Evolutionary conservation across 176 grass and related monocot species (phyloP).

Genomic region (Alopecurus myosuroides): DNA sequence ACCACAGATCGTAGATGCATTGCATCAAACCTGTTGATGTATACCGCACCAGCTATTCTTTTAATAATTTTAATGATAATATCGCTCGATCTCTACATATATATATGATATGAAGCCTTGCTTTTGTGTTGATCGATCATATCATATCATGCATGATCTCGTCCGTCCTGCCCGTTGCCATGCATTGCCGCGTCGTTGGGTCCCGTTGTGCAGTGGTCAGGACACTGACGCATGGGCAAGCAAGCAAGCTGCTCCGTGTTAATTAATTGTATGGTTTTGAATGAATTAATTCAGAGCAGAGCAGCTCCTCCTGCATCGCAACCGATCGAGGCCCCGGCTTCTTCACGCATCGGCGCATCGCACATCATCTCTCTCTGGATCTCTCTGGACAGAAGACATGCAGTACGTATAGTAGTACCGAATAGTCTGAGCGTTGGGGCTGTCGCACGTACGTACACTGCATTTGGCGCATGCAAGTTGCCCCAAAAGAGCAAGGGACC

Average conservation of each 20-base stretch:
- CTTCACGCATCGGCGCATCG: too few relatives aligned
- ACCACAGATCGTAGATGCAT: background rate
- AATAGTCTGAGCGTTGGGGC: slow-evolving; percentile 6
- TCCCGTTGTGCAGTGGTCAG: background rate
- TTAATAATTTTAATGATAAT: background rate
- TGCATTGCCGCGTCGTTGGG: background rate
- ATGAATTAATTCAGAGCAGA: slow-evolving; percentile 15
- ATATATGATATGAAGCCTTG: background rate
- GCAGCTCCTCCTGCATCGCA: background rate
- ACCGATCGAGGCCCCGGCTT: background rate
- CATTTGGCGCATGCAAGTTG: slow-evolving; percentile 28
- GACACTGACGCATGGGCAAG: background rate
- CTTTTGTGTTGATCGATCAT: background rate
- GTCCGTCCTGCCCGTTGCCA: background rate
- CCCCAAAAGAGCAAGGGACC: background rate
- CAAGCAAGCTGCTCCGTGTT: background rate
- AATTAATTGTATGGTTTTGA: slow-evolving; percentile 17
- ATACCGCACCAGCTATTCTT: background rate
- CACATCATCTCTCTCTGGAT: background rate
- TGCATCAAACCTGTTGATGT: background rate
- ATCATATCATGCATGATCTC: background rate
- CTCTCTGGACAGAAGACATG: background rate
- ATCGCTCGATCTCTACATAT: too few relatives aligned
- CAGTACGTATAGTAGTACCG: background rate
- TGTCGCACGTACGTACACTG: slow-evolving; percentile 33